Conservation (phyloP, 306 rosid species). For the Pyrus communis region DNA sequence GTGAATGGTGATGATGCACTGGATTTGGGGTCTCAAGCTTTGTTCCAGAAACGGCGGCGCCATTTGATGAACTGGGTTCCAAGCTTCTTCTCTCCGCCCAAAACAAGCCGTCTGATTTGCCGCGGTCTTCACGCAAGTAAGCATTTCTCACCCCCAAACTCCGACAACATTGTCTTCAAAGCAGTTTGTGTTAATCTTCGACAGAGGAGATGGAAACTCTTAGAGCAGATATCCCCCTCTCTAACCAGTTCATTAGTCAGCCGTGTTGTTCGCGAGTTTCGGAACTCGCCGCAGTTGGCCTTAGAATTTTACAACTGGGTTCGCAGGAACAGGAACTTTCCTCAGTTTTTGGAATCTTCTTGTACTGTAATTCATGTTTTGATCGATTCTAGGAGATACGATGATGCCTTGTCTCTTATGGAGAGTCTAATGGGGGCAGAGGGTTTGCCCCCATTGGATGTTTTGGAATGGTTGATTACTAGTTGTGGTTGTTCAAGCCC, state of each 20-base stretch:
- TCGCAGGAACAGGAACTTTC: constrained; percentile 10
- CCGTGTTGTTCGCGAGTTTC: constrained; percentile 44
- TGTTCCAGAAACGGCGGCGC: constrained; percentile 7
- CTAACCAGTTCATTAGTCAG: constrained; percentile 29
- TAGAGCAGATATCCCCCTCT: constrained; percentile 35
- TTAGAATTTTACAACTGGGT: constrained; percentile 43
- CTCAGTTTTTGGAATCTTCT: constrained; percentile 31
- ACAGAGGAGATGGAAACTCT: constrained; percentile 42
- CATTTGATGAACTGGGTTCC: constrained; percentile 21
- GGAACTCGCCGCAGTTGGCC: constrained; percentile 32
- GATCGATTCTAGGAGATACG: constrained; percentile 37
- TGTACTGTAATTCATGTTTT: constrained; percentile 49
- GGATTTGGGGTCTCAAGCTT: not conserved
- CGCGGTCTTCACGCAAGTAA: constrained; percentile 29
- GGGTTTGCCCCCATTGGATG: constrained; percentile 26
- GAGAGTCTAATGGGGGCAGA: constrained; percentile 25
- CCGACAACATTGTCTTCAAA: constrained; percentile 40
- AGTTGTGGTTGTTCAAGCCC: constrained; percentile 30
- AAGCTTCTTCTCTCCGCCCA: constrained; percentile 10
- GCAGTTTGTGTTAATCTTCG: constrained; percentile 41
- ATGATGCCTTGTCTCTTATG: constrained; percentile 39
- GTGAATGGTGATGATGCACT: not conserved
- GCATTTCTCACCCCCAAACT: constrained; percentile 31
- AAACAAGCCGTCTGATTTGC: not conserved
- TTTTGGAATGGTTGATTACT: constrained; percentile 37